A percentile compares a stretch with the other conserved stretches of the same genome.
phyloP scores from a whole-genome alignment of 257 asterid genomes.

The Rauvolfia tetraphylla region DNA sequence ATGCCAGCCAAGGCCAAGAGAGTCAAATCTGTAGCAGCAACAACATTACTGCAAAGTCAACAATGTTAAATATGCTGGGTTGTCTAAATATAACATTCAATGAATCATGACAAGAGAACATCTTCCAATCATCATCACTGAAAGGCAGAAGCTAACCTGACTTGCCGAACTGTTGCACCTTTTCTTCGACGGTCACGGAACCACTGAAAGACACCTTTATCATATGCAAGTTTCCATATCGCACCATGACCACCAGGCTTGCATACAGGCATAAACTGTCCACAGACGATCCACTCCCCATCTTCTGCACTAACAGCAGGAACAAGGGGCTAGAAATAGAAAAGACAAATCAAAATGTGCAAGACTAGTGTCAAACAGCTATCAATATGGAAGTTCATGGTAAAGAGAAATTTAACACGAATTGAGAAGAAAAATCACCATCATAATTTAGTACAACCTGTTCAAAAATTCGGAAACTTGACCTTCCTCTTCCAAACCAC shows the following conservation, averaged over 20 bases:
- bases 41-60: slow-evolving; percentile 75
- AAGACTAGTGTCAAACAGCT: neutral
- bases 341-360: slow-evolving; percentile 34
- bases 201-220: slow-evolving; percentile 93
- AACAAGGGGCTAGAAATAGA: slow-evolving; percentile 88
- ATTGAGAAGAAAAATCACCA: slow-evolving; percentile 16
- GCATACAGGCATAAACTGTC: slow-evolving; percentile 73
- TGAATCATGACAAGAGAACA: neutral
- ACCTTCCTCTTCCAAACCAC: slow-evolving; percentile 97
- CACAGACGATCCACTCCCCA: slow-evolving; percentile 77
- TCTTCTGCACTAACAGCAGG: slow-evolving; percentile 94
- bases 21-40: slow-evolving; percentile 97
- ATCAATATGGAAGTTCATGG: slow-evolving; percentile 4
- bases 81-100: slow-evolving; percentile 20
- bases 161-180: slow-evolving; percentile 97
- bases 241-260: slow-evolving; percentile 99
- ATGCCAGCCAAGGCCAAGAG: slow-evolving; percentile 93
- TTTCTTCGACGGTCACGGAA: slow-evolving; percentile 66
- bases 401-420: slow-evolving; percentile 15
- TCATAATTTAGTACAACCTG: slow-evolving; percentile 53
- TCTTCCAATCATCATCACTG: neutral
- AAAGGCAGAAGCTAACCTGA: slow-evolving; percentile 52
- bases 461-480: slow-evolving; percentile 71
- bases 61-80: slow-evolving; percentile 36
- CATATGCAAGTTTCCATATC: slow-evolving; percentile 97